Evolutionary conservation across 495 filamentous ascomycete species (phyloP), one percentile per base, ranked within the genome.

Genomic region (Hamigera avellanea): DNA sequence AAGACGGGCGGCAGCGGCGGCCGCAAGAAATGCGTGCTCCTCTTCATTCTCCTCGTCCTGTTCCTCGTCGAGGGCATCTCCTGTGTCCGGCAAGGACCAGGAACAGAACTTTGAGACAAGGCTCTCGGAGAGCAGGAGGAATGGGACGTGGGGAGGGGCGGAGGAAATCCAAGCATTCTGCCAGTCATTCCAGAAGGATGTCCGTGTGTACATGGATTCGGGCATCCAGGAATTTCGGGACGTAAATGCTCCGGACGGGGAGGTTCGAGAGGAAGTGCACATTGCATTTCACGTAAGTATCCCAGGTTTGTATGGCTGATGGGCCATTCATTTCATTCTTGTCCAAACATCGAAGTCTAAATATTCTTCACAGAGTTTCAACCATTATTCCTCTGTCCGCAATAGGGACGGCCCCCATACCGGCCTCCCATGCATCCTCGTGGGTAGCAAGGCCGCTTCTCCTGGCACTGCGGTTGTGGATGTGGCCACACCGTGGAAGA

Each of bases 341-440:
- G n/a, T n/a, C n/a, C n/a, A n/a, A n/a, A n/a, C 12, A 6, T 26
- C 12, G 12, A 23, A 9, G 5, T 23, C 28, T 26, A 27, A 14
- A 7, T 21, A 38, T 10, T 25, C 8, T 37, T 25, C 33, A 33
- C 49, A 78, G 73, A 57, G 52, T 35, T 85, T 76, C 61, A 75
- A 85, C 49, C 82, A 87, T 51, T 87, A 82, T 52, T 82, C 78
- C 2, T 84, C 81, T 1, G 73, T 86, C 40, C 73, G 79, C 35
- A 72, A 76, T 42, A 53, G 74, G 13, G 48, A 70, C 37, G 78
- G 76, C 8, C 70, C 72, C 6, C 74, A 78, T 50, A 63, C 59
- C 15, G 81, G 78, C 14, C 47, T 61, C 23, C 73, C 76, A 8
- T 46, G 54, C 17, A 63, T 76, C 31, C 40, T 37, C 17, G 51